phyloP scores from a whole-genome alignment of 2,329 filamentous ascomycete species.

The Endoconidiophora laricicola region DNA sequence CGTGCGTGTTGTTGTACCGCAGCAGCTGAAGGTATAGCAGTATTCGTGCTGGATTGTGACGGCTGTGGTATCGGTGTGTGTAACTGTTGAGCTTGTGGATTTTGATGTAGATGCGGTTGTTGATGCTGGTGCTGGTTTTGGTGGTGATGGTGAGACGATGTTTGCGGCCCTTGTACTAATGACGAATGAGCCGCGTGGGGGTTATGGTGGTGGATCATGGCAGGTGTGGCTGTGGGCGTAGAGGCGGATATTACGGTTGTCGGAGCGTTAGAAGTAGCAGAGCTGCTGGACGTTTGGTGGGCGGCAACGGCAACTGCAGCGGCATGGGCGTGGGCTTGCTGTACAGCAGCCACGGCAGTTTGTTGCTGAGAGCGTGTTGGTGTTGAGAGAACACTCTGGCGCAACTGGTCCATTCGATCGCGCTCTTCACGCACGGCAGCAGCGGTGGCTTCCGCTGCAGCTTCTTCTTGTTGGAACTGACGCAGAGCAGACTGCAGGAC shows the following conservation, averaged over 20 bases:
- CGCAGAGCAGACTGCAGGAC: constrained; percentile 42
- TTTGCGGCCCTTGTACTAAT: background rate
- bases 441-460: constrained; percentile 40
- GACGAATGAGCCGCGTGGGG: background rate
- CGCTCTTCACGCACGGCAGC: constrained; percentile 36
- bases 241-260: no score
- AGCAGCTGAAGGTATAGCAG: background rate
- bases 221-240: background rate
- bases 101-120: background rate
- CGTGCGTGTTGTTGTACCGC: background rate
- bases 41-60: background rate
- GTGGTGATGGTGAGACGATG: background rate
- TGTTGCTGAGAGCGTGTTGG: constrained; percentile 14
- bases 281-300: no score
- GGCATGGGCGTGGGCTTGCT: constrained; percentile 15
- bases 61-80: background rate
- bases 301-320: background rate
- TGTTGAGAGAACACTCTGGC: constrained; percentile 10
- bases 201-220: background rate
- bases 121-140: background rate
- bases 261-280: no score
- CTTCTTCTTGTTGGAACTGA: constrained; percentile 41
- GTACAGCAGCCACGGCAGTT: no score
- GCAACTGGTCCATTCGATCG: constrained; percentile 29
- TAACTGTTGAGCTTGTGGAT: background rate